Conservation (phyloP, 2,329 filamentous ascomycete genomes). For the Colletotrichum lupini region DNA sequence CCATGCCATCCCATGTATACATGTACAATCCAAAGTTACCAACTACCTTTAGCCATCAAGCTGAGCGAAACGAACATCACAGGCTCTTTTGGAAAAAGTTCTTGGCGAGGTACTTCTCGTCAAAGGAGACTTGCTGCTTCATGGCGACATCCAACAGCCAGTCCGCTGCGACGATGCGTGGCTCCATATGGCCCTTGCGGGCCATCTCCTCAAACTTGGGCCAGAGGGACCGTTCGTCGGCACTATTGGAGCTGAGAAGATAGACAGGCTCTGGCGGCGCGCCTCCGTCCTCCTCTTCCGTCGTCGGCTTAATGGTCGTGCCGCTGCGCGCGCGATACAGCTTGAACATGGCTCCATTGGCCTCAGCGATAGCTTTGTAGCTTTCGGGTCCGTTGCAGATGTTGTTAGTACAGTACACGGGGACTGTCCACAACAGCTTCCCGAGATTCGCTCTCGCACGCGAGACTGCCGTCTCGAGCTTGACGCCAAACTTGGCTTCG, state of each 20-base stretch:
- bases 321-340: constrained; percentile 80
- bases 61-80: background rate
- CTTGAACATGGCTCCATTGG: constrained; percentile 87
- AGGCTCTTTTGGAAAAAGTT: constrained; percentile 50
- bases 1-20: constrained; percentile 1
- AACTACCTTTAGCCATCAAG: background rate
- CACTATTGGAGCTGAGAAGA: constrained; percentile 76
- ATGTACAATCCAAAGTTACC: background rate
- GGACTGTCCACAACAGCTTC: constrained; percentile 78
- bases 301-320: constrained; percentile 72
- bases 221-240: constrained; percentile 81
- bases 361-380: constrained; percentile 85
- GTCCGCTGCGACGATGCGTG: constrained; percentile 84
- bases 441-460: constrained; percentile 82
- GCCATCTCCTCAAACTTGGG: constrained; percentile 84
- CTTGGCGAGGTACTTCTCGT: constrained; percentile 68
- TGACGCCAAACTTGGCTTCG: constrained; percentile 78
- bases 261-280: constrained; percentile 79
- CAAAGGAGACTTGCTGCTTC: constrained; percentile 81
- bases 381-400: constrained; percentile 86
- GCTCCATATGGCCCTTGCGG: constrained; percentile 79
- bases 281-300: constrained; percentile 69
- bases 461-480: constrained; percentile 73
- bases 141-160: constrained; percentile 93
- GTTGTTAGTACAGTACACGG: constrained; percentile 85